Evolutionary conservation across 1,284 basidiomycete species (phyloP).

Genomic region (Pterulicium gracile): DNA sequence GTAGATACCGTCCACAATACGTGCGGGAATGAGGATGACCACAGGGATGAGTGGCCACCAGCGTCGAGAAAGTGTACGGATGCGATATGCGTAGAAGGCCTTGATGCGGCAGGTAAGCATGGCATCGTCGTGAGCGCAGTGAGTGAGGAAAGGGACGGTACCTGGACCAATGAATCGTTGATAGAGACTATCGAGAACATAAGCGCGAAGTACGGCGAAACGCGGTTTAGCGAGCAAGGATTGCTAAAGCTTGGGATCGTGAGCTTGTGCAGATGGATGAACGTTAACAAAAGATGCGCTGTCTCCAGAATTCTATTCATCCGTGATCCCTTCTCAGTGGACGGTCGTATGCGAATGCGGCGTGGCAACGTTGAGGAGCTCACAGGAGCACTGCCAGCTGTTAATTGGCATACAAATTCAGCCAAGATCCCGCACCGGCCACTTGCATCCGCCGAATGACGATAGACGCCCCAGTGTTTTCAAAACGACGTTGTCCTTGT

Average conservation of each 20-base stretch:
- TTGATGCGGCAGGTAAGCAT: too few species aligned
- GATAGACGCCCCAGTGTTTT: too few species aligned
- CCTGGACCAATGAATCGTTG: not conserved
- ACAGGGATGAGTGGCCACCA: not conserved
- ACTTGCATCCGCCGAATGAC: too few species aligned
- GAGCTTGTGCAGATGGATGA: not conserved
- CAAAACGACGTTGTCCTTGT: too few species aligned
- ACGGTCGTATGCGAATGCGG: too few species aligned
- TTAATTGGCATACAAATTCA: too few species aligned
- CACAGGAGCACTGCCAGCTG: too few species aligned
- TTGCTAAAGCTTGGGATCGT: not conserved
- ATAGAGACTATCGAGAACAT: not conserved
- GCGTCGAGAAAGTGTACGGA: not conserved
- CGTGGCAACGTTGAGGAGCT: too few species aligned
- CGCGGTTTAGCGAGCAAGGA: not conserved
- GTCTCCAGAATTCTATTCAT: not conserved
- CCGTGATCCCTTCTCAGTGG: too few species aligned
- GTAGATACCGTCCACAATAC: not conserved
- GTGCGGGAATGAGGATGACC: not conserved
- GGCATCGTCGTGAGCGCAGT: too few species aligned
- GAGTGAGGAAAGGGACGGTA: too few species aligned
- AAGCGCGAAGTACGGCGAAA: not conserved
- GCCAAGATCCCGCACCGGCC: too few species aligned
- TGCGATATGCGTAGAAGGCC: not conserved
- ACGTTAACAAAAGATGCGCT: not conserved